Conservation (phyloP, 2,329 filamentous ascomycete species). For the Penicillium occitanis region DNA sequence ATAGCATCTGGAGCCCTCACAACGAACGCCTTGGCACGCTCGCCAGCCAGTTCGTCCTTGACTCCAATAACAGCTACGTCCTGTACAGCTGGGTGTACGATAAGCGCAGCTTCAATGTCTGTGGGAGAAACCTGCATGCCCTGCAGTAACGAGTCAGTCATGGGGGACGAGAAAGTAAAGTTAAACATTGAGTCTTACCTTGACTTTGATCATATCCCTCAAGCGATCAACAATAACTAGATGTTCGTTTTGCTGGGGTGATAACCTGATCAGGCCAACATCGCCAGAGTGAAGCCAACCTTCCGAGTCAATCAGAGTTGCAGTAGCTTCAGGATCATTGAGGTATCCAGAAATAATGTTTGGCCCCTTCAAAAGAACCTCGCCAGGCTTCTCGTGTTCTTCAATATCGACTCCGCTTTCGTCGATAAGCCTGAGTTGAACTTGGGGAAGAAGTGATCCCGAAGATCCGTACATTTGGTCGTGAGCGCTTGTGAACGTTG, state of each 20-base stretch:
- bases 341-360: conserved; percentile 74
- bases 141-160: conserved; percentile 24
- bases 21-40: conserved; percentile 46
- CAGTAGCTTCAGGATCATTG: conserved; percentile 73
- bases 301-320: conserved; percentile 55
- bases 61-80: conserved; percentile 52
- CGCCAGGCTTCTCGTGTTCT: conserved; percentile 67
- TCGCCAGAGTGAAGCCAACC: conserved; percentile 33
- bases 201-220: conserved; percentile 34
- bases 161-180: neutral
- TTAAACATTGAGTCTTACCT: conserved; percentile 3
- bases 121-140: conserved; percentile 52
- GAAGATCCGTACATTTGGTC: conserved; percentile 68
- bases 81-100: conserved; percentile 41
- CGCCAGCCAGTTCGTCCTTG: conserved; percentile 36
- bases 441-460: conserved; percentile 63
- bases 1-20: conserved; percentile 31
- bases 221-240: conserved; percentile 47
- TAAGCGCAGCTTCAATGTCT: conserved; percentile 48
- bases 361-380: conserved; percentile 71
- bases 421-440: conserved; percentile 62
- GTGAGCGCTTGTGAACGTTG: conserved; percentile 52
- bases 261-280: conserved; percentile 24
- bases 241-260: conserved; percentile 24
- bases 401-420: conserved; percentile 66